Evolutionary conservation across 306 rosid species (phyloP), one percentile per base, ranked within the genome.

Genomic region (Acmispon strigosus): DNA sequence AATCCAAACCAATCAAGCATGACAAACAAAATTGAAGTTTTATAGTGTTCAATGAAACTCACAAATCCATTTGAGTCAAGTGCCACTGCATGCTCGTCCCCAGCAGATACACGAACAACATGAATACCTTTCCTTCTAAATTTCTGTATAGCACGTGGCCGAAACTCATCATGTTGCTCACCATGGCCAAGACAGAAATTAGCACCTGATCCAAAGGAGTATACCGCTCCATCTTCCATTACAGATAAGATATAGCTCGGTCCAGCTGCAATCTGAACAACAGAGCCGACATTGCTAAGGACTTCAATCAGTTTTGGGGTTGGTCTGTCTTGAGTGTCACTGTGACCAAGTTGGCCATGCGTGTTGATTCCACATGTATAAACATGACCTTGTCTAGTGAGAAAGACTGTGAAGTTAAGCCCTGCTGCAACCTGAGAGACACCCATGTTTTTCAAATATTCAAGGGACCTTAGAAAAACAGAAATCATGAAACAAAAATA

Each of bases 101-200:
- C 97, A 24, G 98, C 97, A 39, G 94, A 89, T 64, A 93, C 98
- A 16, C 84, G 86, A 58, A 93, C 88, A 17, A 93, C 71, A 68
- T 90, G 96, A 78, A 85, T 83, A 47, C 85, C 82, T 82, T 85
- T 87, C 64, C 91, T 84, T 77, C 72, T 80, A 66, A 93, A 88
- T 63, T 83, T 82, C 73, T 88, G 98, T 49, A 93, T 83, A 10
- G 74, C 76, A 7, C 97, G 96, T 58, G 98, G 97, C 61, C 74
- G 89, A 70, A 88, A 72, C 79, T 93, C 98, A 47, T 85, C 64
- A 7, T 88, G 98, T 63, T 88, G 97, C 73, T 90, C 97, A 22
- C 98, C 98, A 39, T 90, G 98, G 79, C 98, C 98, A 41, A 93
- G 98, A 82, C 97, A 93, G 77, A 93, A 93, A 77, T 88, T 85